Conservation (phyloP, 352 stramenopile species). For the Phytophthora macrochlamydospora region DNA sequence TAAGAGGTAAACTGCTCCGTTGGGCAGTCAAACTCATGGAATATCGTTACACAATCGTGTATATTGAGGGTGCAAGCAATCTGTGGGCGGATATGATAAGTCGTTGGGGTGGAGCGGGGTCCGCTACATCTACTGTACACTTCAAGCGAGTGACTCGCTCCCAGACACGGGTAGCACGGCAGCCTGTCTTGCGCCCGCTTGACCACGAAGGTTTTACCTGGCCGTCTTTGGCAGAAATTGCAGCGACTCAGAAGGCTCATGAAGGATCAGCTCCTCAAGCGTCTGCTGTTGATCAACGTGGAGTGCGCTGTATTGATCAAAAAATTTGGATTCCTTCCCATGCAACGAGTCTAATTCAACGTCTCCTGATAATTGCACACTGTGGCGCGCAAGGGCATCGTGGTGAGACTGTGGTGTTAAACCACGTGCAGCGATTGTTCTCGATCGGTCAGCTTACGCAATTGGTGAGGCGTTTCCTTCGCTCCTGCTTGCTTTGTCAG, state of each 20-base stretch:
- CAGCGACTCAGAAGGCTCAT: background rate
- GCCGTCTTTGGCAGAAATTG: conserved; percentile 1
- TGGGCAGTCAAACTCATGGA: conserved; percentile 12
- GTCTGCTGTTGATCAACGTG: background rate
- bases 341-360: background rate
- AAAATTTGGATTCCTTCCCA: conserved; percentile 5
- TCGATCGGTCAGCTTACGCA: background rate
- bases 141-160: conserved; percentile 1
- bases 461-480: background rate
- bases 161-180: background rate
- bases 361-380: background rate
- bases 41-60: conserved; percentile 11
- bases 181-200: background rate
- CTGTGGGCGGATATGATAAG: conserved; percentile 21
- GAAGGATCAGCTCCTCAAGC: background rate
- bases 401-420: conserved; percentile 1
- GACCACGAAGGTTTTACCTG: conserved; percentile 2
- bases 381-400: background rate
- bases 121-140: background rate
- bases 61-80: conserved; percentile 9
- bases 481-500: conserved; percentile 10
- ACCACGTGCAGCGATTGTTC: conserved; percentile 1
- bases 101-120: conserved; percentile 4
- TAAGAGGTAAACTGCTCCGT: background rate
- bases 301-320: background rate